Base-by-base conservation (phyloP, 139 green algal genomes). In the Chlorella sp. region DNA sequence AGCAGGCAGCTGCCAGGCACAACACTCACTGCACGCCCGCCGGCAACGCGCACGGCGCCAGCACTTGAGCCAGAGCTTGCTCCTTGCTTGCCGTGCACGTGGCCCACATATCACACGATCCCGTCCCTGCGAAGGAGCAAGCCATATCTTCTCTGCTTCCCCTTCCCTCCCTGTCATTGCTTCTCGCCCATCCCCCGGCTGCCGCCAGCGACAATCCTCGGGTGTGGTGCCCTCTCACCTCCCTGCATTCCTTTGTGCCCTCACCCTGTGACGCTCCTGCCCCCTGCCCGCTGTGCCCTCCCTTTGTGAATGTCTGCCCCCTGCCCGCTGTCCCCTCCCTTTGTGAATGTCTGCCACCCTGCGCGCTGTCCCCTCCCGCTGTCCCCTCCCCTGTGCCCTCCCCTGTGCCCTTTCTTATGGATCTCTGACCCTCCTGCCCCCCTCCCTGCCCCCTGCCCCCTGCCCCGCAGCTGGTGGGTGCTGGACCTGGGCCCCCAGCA, bases 401-500 rank as follows among this genome's bases (percentile, higher is more conserved):
- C n/a, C 71, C 28, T 37, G 14, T 12, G 3, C 71, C 3, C 71
- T 37, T 28, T 4, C 71, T 39, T 3, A 22, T n/a, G 48, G 11
- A 9, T 57, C 48, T 57, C 48, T 57, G 2, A 4, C 16, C 39
- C 79, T 4, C 21, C 11, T 9, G 7, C 48, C 48, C 9, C 9
- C n/a, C 21, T 12, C 19, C 60, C 61, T 26, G 0, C 21, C 57
- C 37, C 26, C 48, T n/a, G 2, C 75, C 81, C 81, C 34, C 80
- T 85, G 78, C 37, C 64, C 75, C 85, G 64, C 76, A 94, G 92
- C 30, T 98, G 96, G 96, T 97, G 95, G 95, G 81, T 87, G 61
- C 40, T 98, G 15, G 96, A 99, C 92, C 92, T 99, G 86, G 95
- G 95, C 12, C 64, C 93, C 3, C 24, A 42, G 37, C 93, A 96